Conservation (phyloP, 371 early-diverging fungal species). For the Choanephora cucurbitarum region DNA sequence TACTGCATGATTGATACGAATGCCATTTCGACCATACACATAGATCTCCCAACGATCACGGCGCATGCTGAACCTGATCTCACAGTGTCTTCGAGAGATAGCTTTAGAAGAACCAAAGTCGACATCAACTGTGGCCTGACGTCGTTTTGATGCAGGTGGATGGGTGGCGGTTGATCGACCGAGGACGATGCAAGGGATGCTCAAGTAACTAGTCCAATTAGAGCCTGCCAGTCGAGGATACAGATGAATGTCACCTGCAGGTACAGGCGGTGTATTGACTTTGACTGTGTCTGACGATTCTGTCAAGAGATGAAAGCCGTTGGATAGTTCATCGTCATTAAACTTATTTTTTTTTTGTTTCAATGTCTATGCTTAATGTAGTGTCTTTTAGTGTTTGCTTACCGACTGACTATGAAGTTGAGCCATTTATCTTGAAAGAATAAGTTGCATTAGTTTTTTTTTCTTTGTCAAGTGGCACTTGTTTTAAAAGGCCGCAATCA, state of each 20-base stretch:
- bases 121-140: slow-evolving; percentile 22
- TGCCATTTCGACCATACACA: slow-evolving; percentile 45
- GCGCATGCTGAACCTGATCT: slow-evolving; percentile 31
- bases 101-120: slow-evolving; percentile 39
- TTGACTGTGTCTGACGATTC: slow-evolving; percentile 31
- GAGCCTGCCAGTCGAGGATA: slow-evolving; percentile 47
- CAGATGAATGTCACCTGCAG: slow-evolving; percentile 25
- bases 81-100: slow-evolving; percentile 47
- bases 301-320: slow-evolving; percentile 33
- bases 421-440: no score
- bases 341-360: slow-evolving; percentile 15
- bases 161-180: slow-evolving; percentile 39
- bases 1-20: slow-evolving; percentile 35
- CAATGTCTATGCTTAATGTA: no score
- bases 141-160: background rate
- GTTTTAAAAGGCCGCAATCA: no score
- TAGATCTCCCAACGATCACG: slow-evolving; percentile 41
- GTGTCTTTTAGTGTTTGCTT: no score
- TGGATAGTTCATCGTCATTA: slow-evolving; percentile 28
- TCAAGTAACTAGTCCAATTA: slow-evolving; percentile 49
- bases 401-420: no score
- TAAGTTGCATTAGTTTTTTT: no score
- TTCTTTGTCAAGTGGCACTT: no score
- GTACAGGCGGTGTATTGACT: slow-evolving; percentile 31
- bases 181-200: slow-evolving; percentile 25